Percentiles rank a stretch among this genome's conserved stretches.
These are phyloP conservation scores for Curvularia spicifera DNA, from an alignment of 2,329 filamentous ascomycete genomes.

Conservation along the genomic window DNA sequence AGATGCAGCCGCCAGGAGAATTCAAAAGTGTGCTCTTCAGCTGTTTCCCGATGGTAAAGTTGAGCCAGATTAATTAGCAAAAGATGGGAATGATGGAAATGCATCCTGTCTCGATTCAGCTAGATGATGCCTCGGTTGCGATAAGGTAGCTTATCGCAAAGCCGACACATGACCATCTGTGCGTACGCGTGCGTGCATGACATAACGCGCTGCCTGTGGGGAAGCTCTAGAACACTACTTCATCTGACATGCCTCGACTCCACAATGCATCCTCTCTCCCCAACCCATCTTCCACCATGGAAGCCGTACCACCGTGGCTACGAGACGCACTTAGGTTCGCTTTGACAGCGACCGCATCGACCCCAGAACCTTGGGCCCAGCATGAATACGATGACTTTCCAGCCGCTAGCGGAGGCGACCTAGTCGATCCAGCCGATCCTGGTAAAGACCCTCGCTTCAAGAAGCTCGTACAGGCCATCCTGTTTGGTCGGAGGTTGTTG, in stretches of 20 bases:
- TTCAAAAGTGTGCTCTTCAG: background rate
- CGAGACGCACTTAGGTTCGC: slow-evolving; percentile 34
- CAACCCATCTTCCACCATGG: slow-evolving; percentile 9
- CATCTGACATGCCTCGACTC: slow-evolving; percentile 18
- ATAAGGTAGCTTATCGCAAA: slow-evolving; percentile 20
- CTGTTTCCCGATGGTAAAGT: background rate
- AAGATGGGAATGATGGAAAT: background rate
- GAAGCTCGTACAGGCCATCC: slow-evolving; percentile 47
- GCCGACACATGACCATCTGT: slow-evolving; percentile 16
- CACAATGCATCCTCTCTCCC: slow-evolving; percentile 2
- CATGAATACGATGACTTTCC: slow-evolving; percentile 9
- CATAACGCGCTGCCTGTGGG: slow-evolving; percentile 22
- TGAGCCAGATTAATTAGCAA: background rate
- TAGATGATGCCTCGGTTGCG: slow-evolving; percentile 18
- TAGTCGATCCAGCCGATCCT: slow-evolving; percentile 40
- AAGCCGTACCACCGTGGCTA: slow-evolving; percentile 27
- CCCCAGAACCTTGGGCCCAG: slow-evolving; percentile 24
- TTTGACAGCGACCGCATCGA: slow-evolving; percentile 33
- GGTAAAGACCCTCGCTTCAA: slow-evolving; percentile 46
- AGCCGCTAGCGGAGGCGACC: slow-evolving; percentile 18
- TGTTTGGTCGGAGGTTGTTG: slow-evolving; percentile 49
- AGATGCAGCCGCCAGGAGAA: background rate
- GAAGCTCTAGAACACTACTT: background rate
- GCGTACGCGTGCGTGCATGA: slow-evolving; percentile 4
- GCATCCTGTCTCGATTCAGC: slow-evolving; percentile 11